Base-by-base conservation (phyloP, 2,329 filamentous ascomycete genomes). In the Leptographium flavum region DNA sequence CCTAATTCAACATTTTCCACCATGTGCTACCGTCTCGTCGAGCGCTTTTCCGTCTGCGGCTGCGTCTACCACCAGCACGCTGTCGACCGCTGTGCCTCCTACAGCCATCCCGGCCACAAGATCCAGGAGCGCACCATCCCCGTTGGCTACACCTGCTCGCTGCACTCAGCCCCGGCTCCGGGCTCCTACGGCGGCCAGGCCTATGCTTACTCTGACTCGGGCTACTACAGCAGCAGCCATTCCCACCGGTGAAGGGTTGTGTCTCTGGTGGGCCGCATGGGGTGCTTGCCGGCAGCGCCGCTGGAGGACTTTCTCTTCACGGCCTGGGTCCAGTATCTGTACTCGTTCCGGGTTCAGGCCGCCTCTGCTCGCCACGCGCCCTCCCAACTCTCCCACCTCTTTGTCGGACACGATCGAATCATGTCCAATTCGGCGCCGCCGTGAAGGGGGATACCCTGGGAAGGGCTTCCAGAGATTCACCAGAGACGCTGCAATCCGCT, bases 11-110 rank as follows among this genome's bases (percentile, higher is more conserved):
- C 60, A n/a, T n/a, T n/a, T n/a, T n/a, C n/a, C n/a, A 70, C 53
- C 50, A 94, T 94, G 87, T 94, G 87, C 59, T 88, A 86, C 58
- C 84, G 88, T 65, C 66, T 94, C 50, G 70, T 90, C 55, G 87
- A 94, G 63, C 73, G 85, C 48, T 94, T 87, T 69, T 80, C 87
- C 45, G 84, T 82, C 46, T 94, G 87, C 71, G 76, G 79, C 52
- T 94, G 87, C 65, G 72, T 90, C 55, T 93, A 94, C 70, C 86
- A 90, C 69, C 74, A 81, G 57, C 88, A 94, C 61, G 79, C 84
- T 40, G 73, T 94, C 55, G 87, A 94, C 58, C 82, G 83, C 49
- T 94, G 87, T 60, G 70, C 78, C 41, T 70, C 76, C 31, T 86
- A 87, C 59, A 83, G 82, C 49, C 79, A 82, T 48, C 74, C 76